These are phyloP conservation scores for Plantago coronopus DNA, from an alignment of 305 asterid genomes.

Conservation along the genomic window DNA sequence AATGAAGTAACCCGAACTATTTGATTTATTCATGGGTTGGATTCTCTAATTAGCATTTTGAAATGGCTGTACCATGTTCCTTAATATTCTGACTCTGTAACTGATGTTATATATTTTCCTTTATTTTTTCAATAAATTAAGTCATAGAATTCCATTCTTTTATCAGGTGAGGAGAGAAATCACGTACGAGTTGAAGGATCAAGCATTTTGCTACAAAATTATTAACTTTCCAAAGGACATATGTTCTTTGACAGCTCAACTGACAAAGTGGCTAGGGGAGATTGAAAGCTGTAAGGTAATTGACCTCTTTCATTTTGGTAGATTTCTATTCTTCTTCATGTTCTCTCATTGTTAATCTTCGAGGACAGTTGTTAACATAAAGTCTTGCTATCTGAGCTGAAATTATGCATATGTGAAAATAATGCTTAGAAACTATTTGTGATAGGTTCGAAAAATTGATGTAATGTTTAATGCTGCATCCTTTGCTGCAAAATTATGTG, in stretches of 20 bases:
- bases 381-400: neutral
- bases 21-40: too few relatives aligned
- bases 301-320: slow-evolving; percentile 24
- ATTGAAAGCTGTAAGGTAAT: slow-evolving; percentile 90
- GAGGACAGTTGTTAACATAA: too few relatives aligned
- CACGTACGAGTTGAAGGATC: slow-evolving; percentile 88
- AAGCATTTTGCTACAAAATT: slow-evolving; percentile 68
- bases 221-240: slow-evolving; percentile 61
- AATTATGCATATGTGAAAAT: neutral
- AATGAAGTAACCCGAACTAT: too few relatives aligned
- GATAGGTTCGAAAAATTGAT: slow-evolving; percentile 71
- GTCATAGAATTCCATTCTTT: slow-evolving; percentile 13
- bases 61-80: neutral
- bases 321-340: slow-evolving; percentile 1
- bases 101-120: neutral
- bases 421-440: slow-evolving; percentile 18
- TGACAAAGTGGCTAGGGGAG: slow-evolving; percentile 82
- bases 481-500: slow-evolving; percentile 63
- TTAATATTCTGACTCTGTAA: neutral
- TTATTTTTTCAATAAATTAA: neutral
- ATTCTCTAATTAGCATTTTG: neutral
- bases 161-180: slow-evolving; percentile 80
- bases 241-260: slow-evolving; percentile 68
- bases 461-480: slow-evolving; percentile 59
- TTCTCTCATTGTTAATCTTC: neutral